Conservation (phyloP, 2,329 filamentous ascomycete species). For the Neonectria ditissima region DNA sequence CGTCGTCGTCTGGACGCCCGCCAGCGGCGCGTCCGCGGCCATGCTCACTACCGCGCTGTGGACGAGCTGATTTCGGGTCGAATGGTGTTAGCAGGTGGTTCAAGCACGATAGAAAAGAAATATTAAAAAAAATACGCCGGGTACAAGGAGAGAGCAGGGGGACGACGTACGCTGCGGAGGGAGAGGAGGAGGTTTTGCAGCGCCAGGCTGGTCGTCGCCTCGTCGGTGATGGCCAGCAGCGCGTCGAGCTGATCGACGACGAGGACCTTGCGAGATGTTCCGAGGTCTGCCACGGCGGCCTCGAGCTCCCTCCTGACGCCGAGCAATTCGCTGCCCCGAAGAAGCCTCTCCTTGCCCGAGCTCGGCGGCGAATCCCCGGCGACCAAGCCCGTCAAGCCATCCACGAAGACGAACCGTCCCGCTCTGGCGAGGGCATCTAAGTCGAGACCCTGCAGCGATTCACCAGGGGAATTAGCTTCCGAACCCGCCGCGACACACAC, state of each 20-base stretch:
- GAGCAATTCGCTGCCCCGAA: slow-evolving; percentile 49
- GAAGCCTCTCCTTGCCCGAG: slow-evolving; percentile 32
- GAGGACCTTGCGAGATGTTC: slow-evolving; percentile 60
- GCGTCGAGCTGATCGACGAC: slow-evolving; percentile 75
- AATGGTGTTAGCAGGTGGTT: slow-evolving; percentile 1
- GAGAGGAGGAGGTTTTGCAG: slow-evolving; percentile 68
- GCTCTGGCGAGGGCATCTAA: slow-evolving; percentile 69
- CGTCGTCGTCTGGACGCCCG: slow-evolving; percentile 71
- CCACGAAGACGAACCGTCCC: slow-evolving; percentile 77
- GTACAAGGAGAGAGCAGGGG: no score
- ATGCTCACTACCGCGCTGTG: slow-evolving; percentile 75
- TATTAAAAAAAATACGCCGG: no score
- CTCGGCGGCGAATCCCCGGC: slow-evolving; percentile 21
- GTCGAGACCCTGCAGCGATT: slow-evolving; percentile 71
- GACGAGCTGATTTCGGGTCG: slow-evolving; percentile 62
- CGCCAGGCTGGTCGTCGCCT: slow-evolving; percentile 56
- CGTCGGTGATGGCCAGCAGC: slow-evolving; percentile 69
- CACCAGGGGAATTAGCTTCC: neutral
- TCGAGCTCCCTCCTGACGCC: slow-evolving; percentile 56
- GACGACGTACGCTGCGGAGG: slow-evolving; percentile 68
- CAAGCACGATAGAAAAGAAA: no score
- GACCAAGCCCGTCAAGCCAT: slow-evolving; percentile 76
- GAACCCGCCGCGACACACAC: neutral
- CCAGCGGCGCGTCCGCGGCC: slow-evolving; percentile 79
- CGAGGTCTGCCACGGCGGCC: slow-evolving; percentile 53